These are phyloP conservation scores for Solanum chacoense DNA, from an alignment of 305 asterid species.

Conservation along the genomic window DNA sequence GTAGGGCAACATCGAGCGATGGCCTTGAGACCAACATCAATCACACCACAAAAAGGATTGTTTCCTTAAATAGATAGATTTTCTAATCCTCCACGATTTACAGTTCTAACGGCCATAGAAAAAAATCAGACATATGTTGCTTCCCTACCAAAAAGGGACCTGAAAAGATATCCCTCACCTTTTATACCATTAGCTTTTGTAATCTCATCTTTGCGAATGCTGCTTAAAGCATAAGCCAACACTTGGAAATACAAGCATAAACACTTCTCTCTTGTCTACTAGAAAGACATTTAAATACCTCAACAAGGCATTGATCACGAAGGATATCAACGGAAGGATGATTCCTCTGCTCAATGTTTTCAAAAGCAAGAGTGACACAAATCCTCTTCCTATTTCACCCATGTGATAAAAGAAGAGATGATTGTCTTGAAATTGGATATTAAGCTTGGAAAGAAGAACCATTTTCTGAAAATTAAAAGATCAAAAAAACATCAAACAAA, in stretches of 20 bases:
- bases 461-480: too few species aligned
- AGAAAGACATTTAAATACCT: neutral
- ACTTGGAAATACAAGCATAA: neutral
- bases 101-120: neutral
- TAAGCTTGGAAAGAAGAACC: neutral
- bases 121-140: neutral
- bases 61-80: neutral
- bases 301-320: neutral
- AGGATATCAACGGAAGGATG: neutral
- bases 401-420: neutral
- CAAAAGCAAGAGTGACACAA: neutral
- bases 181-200: neutral
- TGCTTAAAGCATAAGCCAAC: neutral
- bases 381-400: neutral
- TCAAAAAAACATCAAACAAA: neutral
- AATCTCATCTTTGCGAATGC: neutral
- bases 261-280: neutral
- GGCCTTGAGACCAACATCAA: neutral
- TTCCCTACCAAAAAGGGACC: neutral
- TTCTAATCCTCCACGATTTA: neutral
- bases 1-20: neutral
- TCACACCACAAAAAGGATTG: neutral
- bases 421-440: neutral
- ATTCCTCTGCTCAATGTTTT: neutral
- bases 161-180: neutral